Percentiles rank a stretch among this genome's conserved stretches.
phyloP scores from a whole-genome alignment of 2,329 filamentous ascomycete species.

The Colletotrichum euphorbiae region DNA sequence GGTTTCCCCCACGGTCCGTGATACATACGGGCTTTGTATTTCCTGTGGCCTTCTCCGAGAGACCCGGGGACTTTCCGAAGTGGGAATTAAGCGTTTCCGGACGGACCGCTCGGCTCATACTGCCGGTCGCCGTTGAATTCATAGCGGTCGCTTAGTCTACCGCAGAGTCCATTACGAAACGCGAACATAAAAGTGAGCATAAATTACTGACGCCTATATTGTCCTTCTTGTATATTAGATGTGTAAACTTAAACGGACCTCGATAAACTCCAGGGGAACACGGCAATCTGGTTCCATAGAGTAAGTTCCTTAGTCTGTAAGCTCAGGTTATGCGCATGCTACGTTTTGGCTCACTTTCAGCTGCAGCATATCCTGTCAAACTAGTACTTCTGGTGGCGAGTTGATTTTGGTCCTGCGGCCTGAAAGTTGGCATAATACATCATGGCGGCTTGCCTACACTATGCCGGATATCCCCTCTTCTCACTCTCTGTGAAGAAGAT shows the following conservation, averaged over 20 bases:
- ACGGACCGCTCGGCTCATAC: too few relatives aligned
- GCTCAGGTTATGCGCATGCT: neutral
- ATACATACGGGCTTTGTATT: neutral
- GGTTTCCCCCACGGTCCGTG: slow-evolving; percentile 7
- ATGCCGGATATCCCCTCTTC: slow-evolving; percentile 85
- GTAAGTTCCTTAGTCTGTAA: neutral
- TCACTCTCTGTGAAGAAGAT: slow-evolving; percentile 98
- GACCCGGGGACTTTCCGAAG: neutral
- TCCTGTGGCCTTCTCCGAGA: slow-evolving; percentile 6
- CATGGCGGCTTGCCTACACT: slow-evolving; percentile 42
- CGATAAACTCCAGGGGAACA: too few relatives aligned
- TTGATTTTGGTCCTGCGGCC: slow-evolving; percentile 15
- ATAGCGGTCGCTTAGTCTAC: too few relatives aligned
- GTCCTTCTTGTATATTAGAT: too few relatives aligned
- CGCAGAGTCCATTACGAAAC: too few relatives aligned
- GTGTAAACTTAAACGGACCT: too few relatives aligned
- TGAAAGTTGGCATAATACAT: slow-evolving; percentile 32
- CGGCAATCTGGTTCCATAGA: neutral
- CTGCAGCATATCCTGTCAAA: neutral
- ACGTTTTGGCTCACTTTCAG: slow-evolving; percentile 4
- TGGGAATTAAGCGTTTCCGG: too few relatives aligned
- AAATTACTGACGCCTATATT: too few relatives aligned
- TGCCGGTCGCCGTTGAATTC: too few relatives aligned
- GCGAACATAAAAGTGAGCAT: too few relatives aligned
- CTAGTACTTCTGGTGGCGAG: neutral